phyloP scores from a whole-genome alignment of 192 early-diverging fungal genomes.

The Funneliformis geosporum region DNA sequence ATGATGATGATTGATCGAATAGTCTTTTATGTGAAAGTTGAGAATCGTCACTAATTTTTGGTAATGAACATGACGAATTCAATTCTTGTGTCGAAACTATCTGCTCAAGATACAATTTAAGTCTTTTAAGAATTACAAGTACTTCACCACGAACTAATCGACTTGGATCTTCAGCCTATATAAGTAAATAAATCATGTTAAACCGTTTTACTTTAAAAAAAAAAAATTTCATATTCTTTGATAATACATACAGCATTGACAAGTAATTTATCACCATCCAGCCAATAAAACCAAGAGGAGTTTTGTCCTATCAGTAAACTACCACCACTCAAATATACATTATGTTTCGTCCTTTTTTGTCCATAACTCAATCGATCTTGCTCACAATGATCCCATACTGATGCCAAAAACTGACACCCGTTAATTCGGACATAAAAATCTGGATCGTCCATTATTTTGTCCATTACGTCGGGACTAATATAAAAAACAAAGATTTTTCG shows the following conservation, averaged over 20 bases:
- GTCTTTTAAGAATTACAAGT: conserved; percentile 27
- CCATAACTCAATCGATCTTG: conserved; percentile 38
- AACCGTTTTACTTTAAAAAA: background rate
- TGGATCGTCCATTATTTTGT: conserved; percentile 49
- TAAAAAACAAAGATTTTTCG: background rate
- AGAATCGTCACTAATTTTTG: background rate
- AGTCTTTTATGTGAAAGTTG: background rate
- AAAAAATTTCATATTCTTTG: conserved; percentile 17
- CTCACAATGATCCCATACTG: conserved; percentile 46
- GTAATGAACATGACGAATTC: background rate
- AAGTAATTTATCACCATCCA: conserved; percentile 47
- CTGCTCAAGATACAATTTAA: conserved; percentile 24
- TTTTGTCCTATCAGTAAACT: conserved; percentile 18
- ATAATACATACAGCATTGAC: conserved; percentile 45
- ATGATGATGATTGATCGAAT: conserved; percentile 3
- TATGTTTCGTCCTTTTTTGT: conserved; percentile 36
- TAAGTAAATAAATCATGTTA: background rate
- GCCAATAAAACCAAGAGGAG: conserved; percentile 46
- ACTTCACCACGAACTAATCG: conserved; percentile 33
- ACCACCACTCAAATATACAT: background rate
- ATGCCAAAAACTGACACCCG: conserved; percentile 50
- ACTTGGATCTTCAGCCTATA: conserved; percentile 25
- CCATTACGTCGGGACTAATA: conserved; percentile 43
- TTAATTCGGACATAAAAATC: conserved; percentile 55
- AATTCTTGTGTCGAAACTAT: background rate